Evolutionary conservation across 73 alveolate species (phyloP), one percentile per base, ranked within the genome.

Genomic region (Effrenium voratum): DNA sequence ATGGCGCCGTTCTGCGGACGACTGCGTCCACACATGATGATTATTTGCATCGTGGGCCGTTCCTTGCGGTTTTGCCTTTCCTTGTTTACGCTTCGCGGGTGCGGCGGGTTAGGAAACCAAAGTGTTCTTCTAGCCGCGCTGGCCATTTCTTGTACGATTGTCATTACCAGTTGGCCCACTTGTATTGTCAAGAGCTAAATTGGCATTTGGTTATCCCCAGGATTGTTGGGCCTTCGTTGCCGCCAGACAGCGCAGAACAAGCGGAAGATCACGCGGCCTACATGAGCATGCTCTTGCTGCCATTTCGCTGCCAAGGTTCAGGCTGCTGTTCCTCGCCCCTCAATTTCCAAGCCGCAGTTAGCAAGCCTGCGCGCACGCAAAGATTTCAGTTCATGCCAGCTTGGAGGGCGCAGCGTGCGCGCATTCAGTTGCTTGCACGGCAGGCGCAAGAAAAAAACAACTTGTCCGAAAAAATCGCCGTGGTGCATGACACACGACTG

Each of bases 11-110:
- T 8, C 45, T 79, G 13, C 90, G 88, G 1, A 45, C 3, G 12
- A 79, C 70, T 24, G 24, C 70, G 3, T 8, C 75, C 63, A 49
- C 19, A 6, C 93, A 82, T 82, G 93, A 82, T 44, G 93, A 82
- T 36, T 82, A 34, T 5, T n/a, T 82, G 75, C 93, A 82, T n/a
- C 93, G 93, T 36, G 93, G 93, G 30, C 73, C 93, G 46, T 82
- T 36, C 34, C 63, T 82, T 6, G 50, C 38, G 30, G 76, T 16
- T 2, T 30, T 82, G 76, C 52, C 72, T 22, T 82, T 82, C 52
- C 38, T 12, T 22, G 13, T 49, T 24, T 82, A 82, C 26, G 93
- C 75, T 3, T 13, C 52, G 36, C 49, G 75, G 34, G 50, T 82
- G 2, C 34, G 46, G 5, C 47, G 93, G 12, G 93, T 49, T 36